phyloP scores from a whole-genome alignment of 108 stramenopile genomes.

The Cyclotella baltica region DNA sequence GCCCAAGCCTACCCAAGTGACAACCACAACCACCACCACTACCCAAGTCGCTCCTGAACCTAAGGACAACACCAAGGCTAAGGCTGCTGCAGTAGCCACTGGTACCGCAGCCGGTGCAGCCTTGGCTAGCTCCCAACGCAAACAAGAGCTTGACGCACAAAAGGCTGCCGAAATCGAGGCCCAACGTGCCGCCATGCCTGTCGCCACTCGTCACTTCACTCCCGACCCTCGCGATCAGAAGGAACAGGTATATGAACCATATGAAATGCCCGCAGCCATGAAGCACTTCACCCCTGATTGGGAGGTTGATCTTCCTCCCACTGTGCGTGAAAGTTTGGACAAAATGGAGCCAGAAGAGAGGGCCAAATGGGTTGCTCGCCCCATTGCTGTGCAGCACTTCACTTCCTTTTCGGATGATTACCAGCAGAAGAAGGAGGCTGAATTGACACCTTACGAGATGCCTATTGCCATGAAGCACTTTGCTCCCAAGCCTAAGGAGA shows the following conservation, averaged over 20 bases:
- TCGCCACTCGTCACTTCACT: neutral
- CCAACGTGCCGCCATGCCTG: slow-evolving; percentile 17
- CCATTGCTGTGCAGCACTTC: slow-evolving; percentile 11
- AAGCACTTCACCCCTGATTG: slow-evolving; percentile 10
- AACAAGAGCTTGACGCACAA: neutral
- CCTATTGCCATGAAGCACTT: slow-evolving; percentile 25
- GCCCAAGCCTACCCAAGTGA: no score
- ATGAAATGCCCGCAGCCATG: neutral
- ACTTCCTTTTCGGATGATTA: neutral
- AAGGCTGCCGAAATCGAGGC: neutral
- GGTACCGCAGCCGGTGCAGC: no score
- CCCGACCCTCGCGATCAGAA: neutral
- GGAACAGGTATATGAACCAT: neutral
- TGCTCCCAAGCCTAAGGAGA: slow-evolving; percentile 3
- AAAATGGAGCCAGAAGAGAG: slow-evolving; percentile 6
- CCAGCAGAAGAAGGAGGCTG: neutral
- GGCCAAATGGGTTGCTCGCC: neutral
- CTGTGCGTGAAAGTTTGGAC: neutral
- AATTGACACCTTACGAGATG: slow-evolving; percentile 2
- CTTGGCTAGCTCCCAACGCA: neutral
- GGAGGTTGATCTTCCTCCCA: neutral
- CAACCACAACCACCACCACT: no score
- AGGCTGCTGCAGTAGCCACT: neutral
- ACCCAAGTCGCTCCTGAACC: neutral
- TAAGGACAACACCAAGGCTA: neutral